phyloP scores from a whole-genome alignment of 2,329 filamentous ascomycete genomes.

The Didymella keratinophila region DNA sequence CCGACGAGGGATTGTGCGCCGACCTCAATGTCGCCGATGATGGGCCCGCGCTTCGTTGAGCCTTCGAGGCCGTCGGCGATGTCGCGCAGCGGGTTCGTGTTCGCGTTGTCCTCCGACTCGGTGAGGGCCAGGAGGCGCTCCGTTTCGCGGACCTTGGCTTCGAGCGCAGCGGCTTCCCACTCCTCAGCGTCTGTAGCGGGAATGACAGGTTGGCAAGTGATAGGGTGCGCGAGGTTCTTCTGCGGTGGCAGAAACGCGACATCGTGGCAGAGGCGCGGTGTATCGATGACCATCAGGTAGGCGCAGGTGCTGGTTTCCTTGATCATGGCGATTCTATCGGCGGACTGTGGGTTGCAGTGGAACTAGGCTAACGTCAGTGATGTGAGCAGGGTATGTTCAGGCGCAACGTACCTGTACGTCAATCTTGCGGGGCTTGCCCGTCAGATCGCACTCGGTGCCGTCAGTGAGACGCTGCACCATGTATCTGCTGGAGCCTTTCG shows the following conservation, averaged over 20 bases:
- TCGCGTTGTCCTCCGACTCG: slow-evolving; percentile 23
- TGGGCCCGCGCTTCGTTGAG: slow-evolving; percentile 48
- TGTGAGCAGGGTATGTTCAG: slow-evolving; percentile 13
- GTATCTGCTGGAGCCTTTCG: slow-evolving; percentile 84
- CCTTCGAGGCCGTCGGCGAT: slow-evolving; percentile 41
- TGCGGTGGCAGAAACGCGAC: slow-evolving; percentile 84
- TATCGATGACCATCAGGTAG: slow-evolving; percentile 93
- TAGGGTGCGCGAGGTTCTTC: slow-evolving; percentile 76
- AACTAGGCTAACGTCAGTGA: slow-evolving; percentile 55
- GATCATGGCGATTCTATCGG: slow-evolving; percentile 86
- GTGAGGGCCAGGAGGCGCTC: slow-evolving; percentile 34
- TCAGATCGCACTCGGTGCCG: slow-evolving; percentile 87
- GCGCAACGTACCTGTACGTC: slow-evolving; percentile 70
- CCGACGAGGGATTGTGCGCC: slow-evolving; percentile 65
- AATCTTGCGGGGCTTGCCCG: slow-evolving; percentile 79
- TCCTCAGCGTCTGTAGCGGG: slow-evolving; percentile 61
- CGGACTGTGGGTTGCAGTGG: slow-evolving; percentile 78
- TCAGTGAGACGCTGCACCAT: slow-evolving; percentile 81
- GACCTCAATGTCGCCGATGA: slow-evolving; percentile 67
- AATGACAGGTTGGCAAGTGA: slow-evolving; percentile 78
- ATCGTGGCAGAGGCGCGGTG: slow-evolving; percentile 85
- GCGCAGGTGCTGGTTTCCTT: slow-evolving; percentile 91
- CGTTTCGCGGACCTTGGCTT: slow-evolving; percentile 42
- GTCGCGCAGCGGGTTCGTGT: slow-evolving; percentile 46
- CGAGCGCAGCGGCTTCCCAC: slow-evolving; percentile 51